Percentiles rank a stretch among this genome's conserved stretches.
phyloP scores from a whole-genome alignment of 2,329 filamentous ascomycete genomes.

The Calonectria hawksworthii region DNA sequence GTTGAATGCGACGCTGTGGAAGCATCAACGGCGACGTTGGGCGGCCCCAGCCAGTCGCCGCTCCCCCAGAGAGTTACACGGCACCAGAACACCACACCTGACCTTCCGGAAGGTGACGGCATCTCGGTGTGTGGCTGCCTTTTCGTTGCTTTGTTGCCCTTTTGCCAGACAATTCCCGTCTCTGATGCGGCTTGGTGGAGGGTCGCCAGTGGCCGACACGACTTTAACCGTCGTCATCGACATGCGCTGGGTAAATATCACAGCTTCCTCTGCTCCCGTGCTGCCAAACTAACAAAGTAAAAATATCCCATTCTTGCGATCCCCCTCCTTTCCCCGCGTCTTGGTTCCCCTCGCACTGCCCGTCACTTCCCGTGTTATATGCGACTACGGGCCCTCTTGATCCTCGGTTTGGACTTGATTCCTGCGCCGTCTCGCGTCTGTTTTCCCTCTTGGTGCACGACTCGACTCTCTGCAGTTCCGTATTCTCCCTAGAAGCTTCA shows the following conservation, averaged over 20 bases:
- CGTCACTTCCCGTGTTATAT: slow-evolving; percentile 25
- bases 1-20: slow-evolving; percentile 37
- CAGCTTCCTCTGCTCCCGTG: slow-evolving; percentile 22
- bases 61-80: slow-evolving; percentile 15
- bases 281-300: slow-evolving; percentile 12
- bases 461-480: background rate
- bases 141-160: slow-evolving; percentile 22
- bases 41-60: slow-evolving; percentile 22
- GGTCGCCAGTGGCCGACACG: slow-evolving; percentile 49
- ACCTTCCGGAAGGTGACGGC: slow-evolving; percentile 24
- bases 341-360: slow-evolving; percentile 1
- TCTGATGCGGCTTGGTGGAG: slow-evolving; percentile 45
- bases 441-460: background rate
- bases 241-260: slow-evolving; percentile 41
- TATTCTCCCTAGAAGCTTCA: slow-evolving; percentile 16
- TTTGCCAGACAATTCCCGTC: slow-evolving; percentile 10
- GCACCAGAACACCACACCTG: slow-evolving; percentile 19
- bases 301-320: slow-evolving; percentile 13
- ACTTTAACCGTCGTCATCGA: slow-evolving; percentile 25
- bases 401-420: background rate
- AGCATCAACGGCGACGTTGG: slow-evolving; percentile 17
- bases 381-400: background rate
- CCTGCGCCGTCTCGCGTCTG: background rate
- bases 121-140: slow-evolving; percentile 40
- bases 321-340: slow-evolving; percentile 32